Conservation (phyloP, 495 filamentous ascomycete genomes). For the Xylaria flabelliformis region DNA sequence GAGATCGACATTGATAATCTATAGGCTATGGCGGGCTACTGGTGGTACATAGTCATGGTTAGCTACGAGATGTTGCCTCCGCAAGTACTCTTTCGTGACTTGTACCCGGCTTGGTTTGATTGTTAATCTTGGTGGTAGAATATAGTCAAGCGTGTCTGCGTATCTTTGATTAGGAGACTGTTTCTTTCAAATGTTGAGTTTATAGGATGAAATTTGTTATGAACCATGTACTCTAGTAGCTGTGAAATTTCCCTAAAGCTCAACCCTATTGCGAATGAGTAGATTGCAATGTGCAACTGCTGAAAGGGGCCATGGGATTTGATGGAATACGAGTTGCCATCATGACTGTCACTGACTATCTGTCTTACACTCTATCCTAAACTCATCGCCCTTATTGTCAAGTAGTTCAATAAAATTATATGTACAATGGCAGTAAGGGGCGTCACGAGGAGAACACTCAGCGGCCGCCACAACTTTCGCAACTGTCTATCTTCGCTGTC, state of each 20-base stretch:
- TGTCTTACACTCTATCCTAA: not conserved
- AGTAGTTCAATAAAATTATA: not conserved
- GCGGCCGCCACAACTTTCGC: not conserved
- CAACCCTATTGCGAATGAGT: not conserved
- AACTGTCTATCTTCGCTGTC: not conserved
- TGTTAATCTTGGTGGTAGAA: not conserved
- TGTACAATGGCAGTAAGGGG: not conserved
- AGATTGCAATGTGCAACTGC: not conserved
- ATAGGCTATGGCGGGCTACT: not conserved
- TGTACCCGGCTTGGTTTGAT: not conserved
- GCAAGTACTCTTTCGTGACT: not conserved
- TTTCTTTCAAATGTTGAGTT: not conserved
- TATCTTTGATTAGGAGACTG: not conserved
- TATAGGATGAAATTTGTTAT: not conserved
- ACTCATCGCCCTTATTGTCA: not conserved
- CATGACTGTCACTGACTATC: not conserved
- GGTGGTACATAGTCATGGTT: not conserved
- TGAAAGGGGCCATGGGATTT: not conserved
- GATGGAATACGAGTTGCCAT: not conserved
- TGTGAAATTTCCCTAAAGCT: not conserved
- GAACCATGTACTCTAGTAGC: not conserved
- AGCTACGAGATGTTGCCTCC: not conserved
- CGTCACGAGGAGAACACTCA: not conserved
- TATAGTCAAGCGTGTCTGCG: not conserved
- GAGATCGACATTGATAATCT: constrained; percentile 22